These are phyloP conservation scores for Plicaturopsis crispa DNA, from an alignment of 768 basidiomycete genomes.

Conservation along the genomic window DNA sequence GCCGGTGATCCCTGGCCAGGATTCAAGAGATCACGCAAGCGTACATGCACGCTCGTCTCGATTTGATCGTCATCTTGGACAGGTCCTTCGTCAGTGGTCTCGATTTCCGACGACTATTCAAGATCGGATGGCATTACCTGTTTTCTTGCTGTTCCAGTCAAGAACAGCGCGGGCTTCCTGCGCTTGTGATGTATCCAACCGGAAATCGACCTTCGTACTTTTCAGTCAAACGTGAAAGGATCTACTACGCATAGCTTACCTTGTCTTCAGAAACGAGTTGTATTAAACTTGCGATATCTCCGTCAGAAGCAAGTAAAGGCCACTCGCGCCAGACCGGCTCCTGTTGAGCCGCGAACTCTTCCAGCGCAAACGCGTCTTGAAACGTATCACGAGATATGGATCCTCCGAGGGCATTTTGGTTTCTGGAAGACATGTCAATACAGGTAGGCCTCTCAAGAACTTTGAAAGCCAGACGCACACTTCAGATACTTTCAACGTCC, in stretches of 20 bases:
- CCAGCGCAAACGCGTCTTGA: constrained; percentile 61
- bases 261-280: constrained; percentile 79
- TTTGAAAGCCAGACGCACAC: constrained; percentile 26
- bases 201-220: constrained; percentile 79
- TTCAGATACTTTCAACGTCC: constrained; percentile 73
- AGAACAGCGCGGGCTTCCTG: constrained; percentile 45
- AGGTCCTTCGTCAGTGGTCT: constrained; percentile 6
- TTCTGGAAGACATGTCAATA: constrained; percentile 29
- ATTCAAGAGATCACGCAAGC: constrained; percentile 19
- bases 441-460: not conserved
- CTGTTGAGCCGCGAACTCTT: constrained; percentile 43
- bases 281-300: constrained; percentile 70
- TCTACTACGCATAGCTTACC: constrained; percentile 26
- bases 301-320: constrained; percentile 74
- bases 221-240: not conserved
- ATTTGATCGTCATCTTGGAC: constrained; percentile 74
- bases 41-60: constrained; percentile 57
- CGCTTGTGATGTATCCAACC: constrained; percentile 57
- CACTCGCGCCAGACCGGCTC: constrained; percentile 63
- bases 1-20: constrained; percentile 11
- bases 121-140: constrained; percentile 39
- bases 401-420: constrained; percentile 62
- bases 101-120: constrained; percentile 1
- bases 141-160: constrained; percentile 89
- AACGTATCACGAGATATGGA: constrained; percentile 56